Conservation (phyloP, 257 asterid species). For the Jaltomata sinuosa region DNA sequence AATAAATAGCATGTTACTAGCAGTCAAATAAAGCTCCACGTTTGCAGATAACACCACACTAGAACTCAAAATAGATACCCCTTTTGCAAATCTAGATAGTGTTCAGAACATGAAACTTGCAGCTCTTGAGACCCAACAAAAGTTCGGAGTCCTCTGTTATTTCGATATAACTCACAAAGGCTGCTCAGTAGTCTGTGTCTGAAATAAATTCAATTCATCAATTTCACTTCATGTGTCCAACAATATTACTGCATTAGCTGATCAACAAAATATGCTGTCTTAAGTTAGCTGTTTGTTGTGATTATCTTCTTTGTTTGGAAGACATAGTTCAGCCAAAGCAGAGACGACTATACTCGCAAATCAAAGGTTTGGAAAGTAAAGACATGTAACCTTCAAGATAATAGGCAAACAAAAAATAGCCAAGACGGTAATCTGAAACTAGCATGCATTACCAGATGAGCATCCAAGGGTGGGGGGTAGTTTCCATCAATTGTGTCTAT, state of each 20-base stretch:
- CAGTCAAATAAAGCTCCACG: background rate
- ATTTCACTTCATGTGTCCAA: background rate
- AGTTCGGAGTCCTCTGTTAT: background rate
- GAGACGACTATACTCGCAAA: background rate
- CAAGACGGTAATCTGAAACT: background rate
- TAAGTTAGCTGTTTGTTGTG: background rate
- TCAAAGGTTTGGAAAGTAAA: background rate
- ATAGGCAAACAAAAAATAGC: background rate
- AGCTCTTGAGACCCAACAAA: background rate
- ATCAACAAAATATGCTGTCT: background rate
- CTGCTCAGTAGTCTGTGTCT: background rate
- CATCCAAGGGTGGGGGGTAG: slow-evolving; percentile 80
- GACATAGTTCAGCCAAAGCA: background rate
- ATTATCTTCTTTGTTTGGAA: background rate
- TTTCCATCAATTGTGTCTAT: slow-evolving; percentile 73
- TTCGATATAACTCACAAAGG: background rate
- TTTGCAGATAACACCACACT: background rate
- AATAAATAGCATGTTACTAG: background rate
- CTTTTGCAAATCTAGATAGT: background rate
- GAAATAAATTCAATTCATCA: background rate
- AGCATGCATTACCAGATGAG: slow-evolving; percentile 59
- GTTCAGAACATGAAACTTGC: background rate
- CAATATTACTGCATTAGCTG: background rate
- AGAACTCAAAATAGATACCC: background rate
- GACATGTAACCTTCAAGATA: background rate